phyloP scores from a whole-genome alignment of 495 filamentous ascomycete genomes.

The Daldinia childiae region DNA sequence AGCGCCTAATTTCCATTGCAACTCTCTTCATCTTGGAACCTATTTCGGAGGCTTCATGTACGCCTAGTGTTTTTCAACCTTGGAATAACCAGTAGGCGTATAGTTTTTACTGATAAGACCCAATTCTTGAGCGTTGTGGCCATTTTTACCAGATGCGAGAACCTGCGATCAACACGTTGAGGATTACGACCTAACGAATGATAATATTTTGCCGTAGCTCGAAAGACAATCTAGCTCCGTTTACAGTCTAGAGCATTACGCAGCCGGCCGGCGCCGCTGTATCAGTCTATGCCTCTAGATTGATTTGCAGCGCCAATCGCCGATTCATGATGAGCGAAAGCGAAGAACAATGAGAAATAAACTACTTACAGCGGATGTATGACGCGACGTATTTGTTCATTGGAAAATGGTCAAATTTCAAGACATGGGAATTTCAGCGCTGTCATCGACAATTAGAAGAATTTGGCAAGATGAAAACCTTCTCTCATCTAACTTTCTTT shows the following conservation, averaged over 20 bases:
- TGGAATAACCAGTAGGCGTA: neutral
- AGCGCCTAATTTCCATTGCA: neutral
- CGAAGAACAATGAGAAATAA: neutral
- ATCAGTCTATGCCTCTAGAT: neutral
- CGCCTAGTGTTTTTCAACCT: neutral
- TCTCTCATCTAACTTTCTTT: neutral
- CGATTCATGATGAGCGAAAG: conserved; percentile 1
- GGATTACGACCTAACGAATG: conserved; percentile 10
- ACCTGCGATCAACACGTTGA: neutral
- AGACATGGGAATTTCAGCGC: neutral
- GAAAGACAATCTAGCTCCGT: conserved; percentile 7
- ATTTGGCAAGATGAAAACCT: neutral
- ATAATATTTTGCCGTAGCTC: conserved; percentile 10
- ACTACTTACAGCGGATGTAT: too few relatives aligned
- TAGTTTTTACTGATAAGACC: conserved; percentile 7
- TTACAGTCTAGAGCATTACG: conserved; percentile 8
- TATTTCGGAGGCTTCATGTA: neutral
- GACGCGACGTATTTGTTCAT: neutral
- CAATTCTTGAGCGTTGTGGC: neutral
- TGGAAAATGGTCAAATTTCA: neutral
- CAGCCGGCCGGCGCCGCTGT: conserved; percentile 34
- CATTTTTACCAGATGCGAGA: conserved; percentile 1
- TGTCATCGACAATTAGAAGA: neutral
- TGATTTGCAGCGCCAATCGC: neutral
- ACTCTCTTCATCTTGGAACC: neutral